Evolutionary conservation across 2,329 filamentous ascomycete genomes (phyloP).

Genomic region (Aspergillus fructus): DNA sequence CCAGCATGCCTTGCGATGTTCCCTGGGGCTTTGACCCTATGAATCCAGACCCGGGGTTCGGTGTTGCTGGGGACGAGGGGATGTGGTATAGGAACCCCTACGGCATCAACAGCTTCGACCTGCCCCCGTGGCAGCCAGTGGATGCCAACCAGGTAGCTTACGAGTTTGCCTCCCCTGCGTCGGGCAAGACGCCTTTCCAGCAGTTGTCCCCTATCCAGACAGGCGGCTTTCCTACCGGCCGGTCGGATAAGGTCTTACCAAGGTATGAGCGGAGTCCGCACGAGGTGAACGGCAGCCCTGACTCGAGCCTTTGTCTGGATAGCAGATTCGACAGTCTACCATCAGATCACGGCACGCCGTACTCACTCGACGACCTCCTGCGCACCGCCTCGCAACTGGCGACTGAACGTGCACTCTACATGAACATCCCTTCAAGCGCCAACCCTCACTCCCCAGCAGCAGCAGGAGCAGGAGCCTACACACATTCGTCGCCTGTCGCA

Average conservation of each 20-base stretch:
- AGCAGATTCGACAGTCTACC: slow-evolving; percentile 5
- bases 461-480: not conserved
- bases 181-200: slow-evolving; percentile 4
- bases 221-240: not conserved
- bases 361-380: slow-evolving; percentile 16
- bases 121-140: slow-evolving; percentile 1
- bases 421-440: slow-evolving; percentile 16
- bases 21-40: slow-evolving; percentile 15
- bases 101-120: slow-evolving; percentile 11
- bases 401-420: slow-evolving; percentile 24
- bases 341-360: not conserved
- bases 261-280: not conserved
- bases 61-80: slow-evolving; percentile 4
- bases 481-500: slow-evolving; percentile 8
- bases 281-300: not conserved
- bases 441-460: slow-evolving; percentile 15
- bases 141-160: not conserved
- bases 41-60: slow-evolving; percentile 6
- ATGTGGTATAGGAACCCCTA: slow-evolving; percentile 12
- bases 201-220: not conserved
- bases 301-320: not conserved
- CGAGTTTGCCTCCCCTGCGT: not conserved
- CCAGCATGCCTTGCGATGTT: slow-evolving; percentile 6
- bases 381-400: slow-evolving; percentile 22
- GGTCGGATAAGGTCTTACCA: slow-evolving; percentile 1